Evolutionary conservation across 106 monocot genomes (phyloP), one percentile per base, ranked within the genome.

Genomic region (Dioscorea zingiberensis): DNA sequence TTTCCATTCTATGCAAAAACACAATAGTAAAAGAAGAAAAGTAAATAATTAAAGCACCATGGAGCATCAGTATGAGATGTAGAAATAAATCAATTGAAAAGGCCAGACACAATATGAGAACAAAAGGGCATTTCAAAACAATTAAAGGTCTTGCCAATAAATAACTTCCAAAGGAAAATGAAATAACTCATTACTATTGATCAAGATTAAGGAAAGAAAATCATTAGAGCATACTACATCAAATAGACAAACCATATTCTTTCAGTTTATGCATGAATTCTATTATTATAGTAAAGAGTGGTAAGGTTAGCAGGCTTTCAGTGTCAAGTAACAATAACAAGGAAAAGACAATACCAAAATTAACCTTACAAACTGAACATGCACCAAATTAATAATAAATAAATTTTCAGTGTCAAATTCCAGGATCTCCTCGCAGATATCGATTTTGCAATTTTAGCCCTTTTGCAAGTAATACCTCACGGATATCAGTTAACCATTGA

Each of bases 1-100:
- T 85, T 1, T 91, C 94, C 91, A 91, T 85, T 87, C 94, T 95
- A 58, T 13, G 66, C 5, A 59, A 4, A 64, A 62, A 27, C 67
- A 22, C 53, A 38, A 54, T 3, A 38, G 19, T 47, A 13, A 54
- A 54, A 9, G 15, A 13, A 51, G 51, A 51, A 18, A 51, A 18
- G 51, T 51, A 51, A 18, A 18, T 51, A 16, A 51, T 51, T 18
- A 51, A 4, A 19, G 15, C 15, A 18, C 19, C 51, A 51, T 18
- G 19, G 7, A 51, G 51, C 4, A 51, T 51, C 51, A 51, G 15
- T 18, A 51, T 18, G 51, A 51, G 51, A 51, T 18, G 19, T n/a
- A n/a, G n/a, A n/a, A n/a, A n/a, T n/a, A n/a, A n/a, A n/a, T n/a
- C n/a, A n/a, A n/a, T n/a, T n/a, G n/a, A n/a, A n/a, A n/a, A 51